phyloP scores from a whole-genome alignment of 257 asterid genomes.

The Solanum sejunctum region DNA sequence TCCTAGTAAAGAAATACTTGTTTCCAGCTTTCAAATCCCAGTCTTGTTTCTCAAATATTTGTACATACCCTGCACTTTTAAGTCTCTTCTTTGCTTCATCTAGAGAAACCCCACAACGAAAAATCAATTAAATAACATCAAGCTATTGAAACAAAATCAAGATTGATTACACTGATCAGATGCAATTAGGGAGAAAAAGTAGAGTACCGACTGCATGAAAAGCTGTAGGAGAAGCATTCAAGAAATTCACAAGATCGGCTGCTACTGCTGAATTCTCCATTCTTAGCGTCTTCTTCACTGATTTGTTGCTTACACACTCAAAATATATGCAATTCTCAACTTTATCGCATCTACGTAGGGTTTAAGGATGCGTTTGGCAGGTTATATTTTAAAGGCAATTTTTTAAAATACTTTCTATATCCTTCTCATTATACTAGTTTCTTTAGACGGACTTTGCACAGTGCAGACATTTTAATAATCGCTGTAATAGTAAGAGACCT shows the following conservation, averaged over 20 bases:
- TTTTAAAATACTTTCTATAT: too few species aligned
- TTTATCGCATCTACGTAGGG: not conserved
- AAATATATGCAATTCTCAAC: not conserved
- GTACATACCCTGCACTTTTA: slow-evolving; percentile 62
- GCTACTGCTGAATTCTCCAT: slow-evolving; percentile 54
- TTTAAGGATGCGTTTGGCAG: not conserved
- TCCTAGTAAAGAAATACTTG: slow-evolving; percentile 88
- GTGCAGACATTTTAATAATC: too few species aligned
- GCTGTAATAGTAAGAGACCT: too few species aligned
- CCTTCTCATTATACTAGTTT: too few species aligned
- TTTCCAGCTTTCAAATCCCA: slow-evolving; percentile 82
- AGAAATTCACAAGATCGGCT: slow-evolving; percentile 60
- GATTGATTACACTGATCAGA: not conserved
- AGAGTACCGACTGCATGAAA: slow-evolving; percentile 88
- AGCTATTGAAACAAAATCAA: not conserved
- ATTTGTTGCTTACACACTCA: not conserved
- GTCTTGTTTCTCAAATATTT: slow-evolving; percentile 68
- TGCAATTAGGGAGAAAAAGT: not conserved
- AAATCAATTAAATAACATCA: not conserved
- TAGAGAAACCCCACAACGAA: slow-evolving; percentile 7
- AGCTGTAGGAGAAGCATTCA: slow-evolving; percentile 92
- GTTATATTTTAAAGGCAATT: too few species aligned
- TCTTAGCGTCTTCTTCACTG: not conserved
- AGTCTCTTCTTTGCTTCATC: slow-evolving; percentile 73
- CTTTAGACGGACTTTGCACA: too few species aligned